These are phyloP conservation scores for Cryptococcus floricola DNA, from an alignment of 1,284 basidiomycete genomes.

Conservation along the genomic window DNA sequence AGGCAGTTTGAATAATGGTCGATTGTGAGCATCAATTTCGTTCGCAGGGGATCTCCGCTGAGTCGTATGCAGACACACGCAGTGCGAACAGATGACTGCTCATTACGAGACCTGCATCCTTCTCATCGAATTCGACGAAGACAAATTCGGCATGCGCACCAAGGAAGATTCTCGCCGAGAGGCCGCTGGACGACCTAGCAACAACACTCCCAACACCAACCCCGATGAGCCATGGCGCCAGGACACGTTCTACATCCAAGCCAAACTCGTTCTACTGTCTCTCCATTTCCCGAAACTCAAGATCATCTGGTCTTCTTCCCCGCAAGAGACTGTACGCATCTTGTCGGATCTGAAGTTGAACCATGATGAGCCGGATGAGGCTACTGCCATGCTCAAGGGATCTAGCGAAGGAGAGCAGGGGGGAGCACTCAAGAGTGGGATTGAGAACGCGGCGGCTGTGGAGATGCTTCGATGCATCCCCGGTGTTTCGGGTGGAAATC, in stretches of 20 bases:
- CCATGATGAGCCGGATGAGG: slow-evolving; percentile 74
- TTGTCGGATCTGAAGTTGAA: slow-evolving; percentile 89
- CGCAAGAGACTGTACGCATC: slow-evolving; percentile 85
- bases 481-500: slow-evolving; percentile 79
- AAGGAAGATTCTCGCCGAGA: slow-evolving; percentile 50
- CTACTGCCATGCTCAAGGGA: slow-evolving; percentile 70
- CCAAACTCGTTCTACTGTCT: slow-evolving; percentile 78
- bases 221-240: slow-evolving; percentile 21
- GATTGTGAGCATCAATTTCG: slow-evolving; percentile 62
- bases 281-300: slow-evolving; percentile 85
- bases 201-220: slow-evolving; percentile 7
- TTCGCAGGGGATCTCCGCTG: neutral
- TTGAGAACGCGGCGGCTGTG: slow-evolving; percentile 42
- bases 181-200: slow-evolving; percentile 50
- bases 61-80: slow-evolving; percentile 67
- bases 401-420: slow-evolving; percentile 47
- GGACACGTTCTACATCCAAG: slow-evolving; percentile 62
- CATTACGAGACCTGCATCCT: slow-evolving; percentile 93
- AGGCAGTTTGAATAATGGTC: slow-evolving; percentile 85
- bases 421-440: slow-evolving; percentile 15
- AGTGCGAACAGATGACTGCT: slow-evolving; percentile 94
- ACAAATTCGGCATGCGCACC: slow-evolving; percentile 83
- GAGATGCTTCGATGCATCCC: slow-evolving; percentile 52
- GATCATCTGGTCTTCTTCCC: slow-evolving; percentile 96
- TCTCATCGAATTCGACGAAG: slow-evolving; percentile 97